Evolutionary conservation across 1,284 basidiomycete genomes (phyloP).

Genomic region (Ganoderma resinaceum): DNA sequence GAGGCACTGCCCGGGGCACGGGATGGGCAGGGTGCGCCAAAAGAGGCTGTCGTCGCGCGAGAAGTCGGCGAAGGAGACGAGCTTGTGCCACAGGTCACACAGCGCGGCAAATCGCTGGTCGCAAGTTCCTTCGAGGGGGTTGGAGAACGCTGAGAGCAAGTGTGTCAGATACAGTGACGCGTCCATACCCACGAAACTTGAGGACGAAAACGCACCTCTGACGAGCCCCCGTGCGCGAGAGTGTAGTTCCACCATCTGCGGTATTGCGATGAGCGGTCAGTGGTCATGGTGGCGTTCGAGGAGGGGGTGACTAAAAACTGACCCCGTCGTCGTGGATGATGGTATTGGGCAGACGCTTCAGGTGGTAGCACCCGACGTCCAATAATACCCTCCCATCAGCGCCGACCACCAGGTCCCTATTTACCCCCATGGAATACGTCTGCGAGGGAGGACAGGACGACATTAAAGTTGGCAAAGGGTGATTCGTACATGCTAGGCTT

Average conservation of each 20-base stretch:
- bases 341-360: neutral
- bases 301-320: neutral
- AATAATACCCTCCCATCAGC: neutral
- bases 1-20: neutral
- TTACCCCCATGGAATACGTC: neutral
- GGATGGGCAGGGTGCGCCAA: neutral
- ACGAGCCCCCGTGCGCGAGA: neutral
- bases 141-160: neutral
- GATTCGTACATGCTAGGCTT: neutral
- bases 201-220: neutral
- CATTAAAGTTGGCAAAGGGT: neutral
- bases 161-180: neutral
- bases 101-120: neutral
- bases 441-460: neutral
- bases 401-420: neutral
- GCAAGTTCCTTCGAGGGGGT: neutral
- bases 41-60: neutral
- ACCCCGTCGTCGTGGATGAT: neutral
- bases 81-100: constrained; percentile 1
- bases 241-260: neutral
- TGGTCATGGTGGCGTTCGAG: neutral
- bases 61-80: neutral
- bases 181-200: neutral
- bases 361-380: neutral
- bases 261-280: too few species aligned